Evolutionary conservation across 2,329 filamentous ascomycete genomes (phyloP), one percentile per base, ranked within the genome.

Genomic region (Xylaria sp.): DNA sequence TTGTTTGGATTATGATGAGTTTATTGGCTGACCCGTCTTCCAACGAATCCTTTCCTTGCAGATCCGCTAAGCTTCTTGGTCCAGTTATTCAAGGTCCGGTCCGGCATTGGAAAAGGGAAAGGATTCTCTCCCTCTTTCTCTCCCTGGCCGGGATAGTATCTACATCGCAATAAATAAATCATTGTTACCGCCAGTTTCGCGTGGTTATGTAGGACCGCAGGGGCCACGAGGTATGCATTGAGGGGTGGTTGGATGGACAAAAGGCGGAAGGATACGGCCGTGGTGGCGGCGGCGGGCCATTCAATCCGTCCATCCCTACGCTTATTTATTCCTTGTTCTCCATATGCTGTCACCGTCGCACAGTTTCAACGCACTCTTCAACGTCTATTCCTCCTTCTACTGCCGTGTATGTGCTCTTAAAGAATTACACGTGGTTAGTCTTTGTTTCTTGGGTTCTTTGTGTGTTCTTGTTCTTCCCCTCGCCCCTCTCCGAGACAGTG

Each of bases 151-250:
- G 15, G 41, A 44, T 44, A 13, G 13, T 6, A 37, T 18, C 41
- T 46, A 8, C 41, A 46, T 15, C 4, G 18, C 34, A 18, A 46
- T 46, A 46, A 46, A 46, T 46, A 46, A 65, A 65, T 55, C 58
- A 59, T 63, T 50, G 63, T 34, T 41, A 63, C 37, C 41, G 66
- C 67, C 41, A 63, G 59, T 68, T 68, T 63, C 64, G 64, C 68
- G 68, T 70, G 68, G 64, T 46, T 60, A 61, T 61, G 68, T 70
- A 64, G 64, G 63, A 67, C 64, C 28, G 54, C 56, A 69, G 56
- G 51, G 50, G 44, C 20, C 46, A 25, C 23, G 3, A 25, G 46
- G 20, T 50, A 46, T 46, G 41, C 7, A 46, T 46, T 13, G 13
- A n/a, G 7, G 12, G 15, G 18, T 46, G 41, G 15, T 6, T 46